Conservation (phyloP, 495 filamentous ascomycete species). For the Xylaria sp. region DNA sequence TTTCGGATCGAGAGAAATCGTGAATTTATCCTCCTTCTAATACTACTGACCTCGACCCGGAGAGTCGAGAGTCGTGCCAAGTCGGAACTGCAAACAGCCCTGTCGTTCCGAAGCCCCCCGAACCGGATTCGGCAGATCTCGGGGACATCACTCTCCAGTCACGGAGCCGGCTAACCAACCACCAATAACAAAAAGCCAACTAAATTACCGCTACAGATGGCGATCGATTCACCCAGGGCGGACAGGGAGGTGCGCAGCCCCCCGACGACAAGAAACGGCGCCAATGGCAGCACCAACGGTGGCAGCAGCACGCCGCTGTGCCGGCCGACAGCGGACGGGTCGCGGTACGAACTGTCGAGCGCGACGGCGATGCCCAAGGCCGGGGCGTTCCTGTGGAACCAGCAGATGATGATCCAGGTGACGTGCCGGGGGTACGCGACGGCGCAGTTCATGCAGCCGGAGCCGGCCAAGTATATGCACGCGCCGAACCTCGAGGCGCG, state of each 20-base stretch:
- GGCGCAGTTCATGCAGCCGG: constrained; percentile 66
- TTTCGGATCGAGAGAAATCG: not conserved
- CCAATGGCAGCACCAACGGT: constrained; percentile 13
- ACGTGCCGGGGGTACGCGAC: constrained; percentile 64
- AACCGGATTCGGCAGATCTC: constrained; percentile 23
- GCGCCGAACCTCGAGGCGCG: constrained; percentile 63
- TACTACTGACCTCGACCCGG: not conserved
- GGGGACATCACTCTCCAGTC: not conserved
- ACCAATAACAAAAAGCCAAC: not conserved
- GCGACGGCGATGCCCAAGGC: constrained; percentile 64
- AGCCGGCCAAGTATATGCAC: constrained; percentile 63
- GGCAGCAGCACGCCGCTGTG: not conserved
- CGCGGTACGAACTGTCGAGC: constrained; percentile 61
- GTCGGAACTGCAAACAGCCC: constrained; percentile 1
- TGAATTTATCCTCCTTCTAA: not conserved
- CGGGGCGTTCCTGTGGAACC: constrained; percentile 65
- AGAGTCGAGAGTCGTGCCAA: constrained; percentile 9
- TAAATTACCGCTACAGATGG: not conserved
- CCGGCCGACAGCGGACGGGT: constrained; percentile 54
- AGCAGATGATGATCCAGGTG: constrained; percentile 66
- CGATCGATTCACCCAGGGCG: not conserved
- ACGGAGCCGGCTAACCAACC: constrained; percentile 5
- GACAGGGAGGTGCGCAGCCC: not conserved
- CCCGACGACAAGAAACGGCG: not conserved
- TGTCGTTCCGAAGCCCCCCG: constrained; percentile 19